Percentiles rank a stretch among this genome's conserved stretches.
Evolutionary conservation across 176 grass and related monocot species (phyloP).

Genomic region (Hyparrhenia diplandra): DNA sequence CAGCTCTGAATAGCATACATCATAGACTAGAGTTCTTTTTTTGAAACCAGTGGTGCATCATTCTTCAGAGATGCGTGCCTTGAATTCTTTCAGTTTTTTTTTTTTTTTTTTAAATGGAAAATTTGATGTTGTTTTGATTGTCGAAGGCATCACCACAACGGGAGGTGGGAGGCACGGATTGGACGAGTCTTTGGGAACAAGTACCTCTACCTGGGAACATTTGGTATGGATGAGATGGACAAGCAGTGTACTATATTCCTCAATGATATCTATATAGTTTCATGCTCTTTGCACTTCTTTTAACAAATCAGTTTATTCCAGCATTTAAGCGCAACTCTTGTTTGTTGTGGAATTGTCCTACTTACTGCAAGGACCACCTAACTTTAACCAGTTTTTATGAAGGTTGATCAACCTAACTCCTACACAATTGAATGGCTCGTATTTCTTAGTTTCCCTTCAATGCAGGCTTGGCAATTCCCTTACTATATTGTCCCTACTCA

Average conservation of each 20-base stretch:
- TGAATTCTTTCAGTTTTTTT: not conserved
- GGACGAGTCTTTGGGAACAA: conserved; percentile 82
- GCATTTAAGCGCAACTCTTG: conserved; percentile 33
- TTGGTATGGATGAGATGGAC: conserved; percentile 46
- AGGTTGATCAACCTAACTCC: conserved; percentile 39
- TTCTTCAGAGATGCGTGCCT: not conserved
- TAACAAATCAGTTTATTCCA: not conserved
- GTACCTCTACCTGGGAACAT: conserved; percentile 92
- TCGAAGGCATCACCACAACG: conserved; percentile 88
- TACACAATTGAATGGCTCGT: conserved; percentile 38
- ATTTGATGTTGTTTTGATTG: not conserved
- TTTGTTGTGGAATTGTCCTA: conserved; percentile 34
- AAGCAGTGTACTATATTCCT: not conserved
- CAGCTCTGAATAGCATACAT: not conserved
- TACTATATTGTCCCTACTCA: not conserved
- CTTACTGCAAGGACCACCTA: conserved; percentile 31
- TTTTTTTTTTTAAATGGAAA: not conserved
- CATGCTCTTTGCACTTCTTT: conserved; percentile 35
- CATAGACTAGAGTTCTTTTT: not conserved
- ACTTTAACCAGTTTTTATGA: conserved; percentile 41
- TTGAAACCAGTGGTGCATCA: not conserved
- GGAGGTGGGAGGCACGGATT: conserved; percentile 90
- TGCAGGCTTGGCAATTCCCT: conserved; percentile 17
- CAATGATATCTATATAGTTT: not conserved
- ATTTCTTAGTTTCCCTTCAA: conserved; percentile 34